These are phyloP conservation scores for Typha latifolia DNA, from an alignment of 176 grass and related monocot species.

Conservation along the genomic window DNA sequence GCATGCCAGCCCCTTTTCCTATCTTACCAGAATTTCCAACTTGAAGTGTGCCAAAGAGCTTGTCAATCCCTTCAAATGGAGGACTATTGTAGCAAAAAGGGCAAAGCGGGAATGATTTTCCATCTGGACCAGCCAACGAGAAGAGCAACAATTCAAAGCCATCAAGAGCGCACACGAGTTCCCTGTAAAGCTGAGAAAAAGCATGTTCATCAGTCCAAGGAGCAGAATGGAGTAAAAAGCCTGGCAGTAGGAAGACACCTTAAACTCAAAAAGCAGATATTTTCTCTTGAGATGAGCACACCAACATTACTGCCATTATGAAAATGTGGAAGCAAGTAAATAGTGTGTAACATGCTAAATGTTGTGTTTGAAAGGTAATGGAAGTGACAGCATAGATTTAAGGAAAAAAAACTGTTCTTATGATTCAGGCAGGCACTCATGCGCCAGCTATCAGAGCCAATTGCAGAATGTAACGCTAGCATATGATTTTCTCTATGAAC, in stretches of 20 bases:
- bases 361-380: too few species aligned
- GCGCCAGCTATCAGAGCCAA: too few species aligned
- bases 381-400: too few species aligned
- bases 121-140: conserved; percentile 69
- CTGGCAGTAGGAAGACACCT: background rate
- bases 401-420: too few species aligned
- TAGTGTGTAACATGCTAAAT: too few species aligned
- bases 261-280: too few species aligned
- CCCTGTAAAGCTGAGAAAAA: conserved; percentile 85
- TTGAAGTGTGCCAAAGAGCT: conserved; percentile 64
- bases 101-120: conserved; percentile 78
- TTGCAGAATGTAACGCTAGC: too few species aligned
- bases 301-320: too few species aligned
- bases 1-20: conserved; percentile 81
- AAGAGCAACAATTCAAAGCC: conserved; percentile 89
- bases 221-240: background rate
- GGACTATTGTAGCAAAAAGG: conserved; percentile 89
- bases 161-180: conserved; percentile 82
- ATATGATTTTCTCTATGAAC: too few species aligned
- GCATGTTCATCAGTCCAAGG: background rate
- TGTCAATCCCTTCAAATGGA: conserved; percentile 94
- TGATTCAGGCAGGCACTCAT: too few species aligned
- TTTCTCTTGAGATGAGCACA: too few species aligned
- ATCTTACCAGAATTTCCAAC: conserved; percentile 46
- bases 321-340: too few species aligned